Evolutionary conservation across 2,329 filamentous ascomycete species (phyloP).

Genomic region (Hymenoscyphus linearis): DNA sequence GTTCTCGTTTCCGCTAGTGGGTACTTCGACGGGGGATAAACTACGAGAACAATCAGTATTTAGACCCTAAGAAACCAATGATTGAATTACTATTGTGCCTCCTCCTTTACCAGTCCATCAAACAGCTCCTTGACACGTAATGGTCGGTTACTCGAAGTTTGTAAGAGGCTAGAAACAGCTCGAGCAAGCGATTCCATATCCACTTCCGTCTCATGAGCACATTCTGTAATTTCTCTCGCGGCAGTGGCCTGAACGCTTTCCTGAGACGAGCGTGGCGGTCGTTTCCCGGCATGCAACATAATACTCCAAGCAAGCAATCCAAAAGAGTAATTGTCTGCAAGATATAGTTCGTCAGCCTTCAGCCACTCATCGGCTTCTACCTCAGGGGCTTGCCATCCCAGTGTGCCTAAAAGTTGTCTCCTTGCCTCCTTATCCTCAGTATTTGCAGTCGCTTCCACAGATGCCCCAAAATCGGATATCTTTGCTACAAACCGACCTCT

Average conservation of each 20-base stretch:
- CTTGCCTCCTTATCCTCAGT: not conserved
- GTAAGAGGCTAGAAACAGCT: not conserved
- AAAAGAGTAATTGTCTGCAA: not conserved
- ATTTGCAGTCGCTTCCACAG: not conserved
- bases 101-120: not conserved
- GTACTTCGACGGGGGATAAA: too few species aligned
- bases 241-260: not conserved
- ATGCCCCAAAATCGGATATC: not conserved
- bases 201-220: not conserved
- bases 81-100: not conserved
- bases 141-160: not conserved
- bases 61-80: too few species aligned
- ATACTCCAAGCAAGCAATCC: not conserved
- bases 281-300: not conserved
- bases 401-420: not conserved
- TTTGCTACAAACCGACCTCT: not conserved
- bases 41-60: too few species aligned
- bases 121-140: not conserved
- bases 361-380: not conserved
- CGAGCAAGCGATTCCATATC: too few species aligned
- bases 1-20: too few species aligned
- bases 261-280: not conserved
- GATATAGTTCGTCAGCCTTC: not conserved
- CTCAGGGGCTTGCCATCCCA: not conserved
- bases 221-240: too few species aligned